Conservation (phyloP, 129 eudicot genomes). For the Escallonia herrerae region DNA sequence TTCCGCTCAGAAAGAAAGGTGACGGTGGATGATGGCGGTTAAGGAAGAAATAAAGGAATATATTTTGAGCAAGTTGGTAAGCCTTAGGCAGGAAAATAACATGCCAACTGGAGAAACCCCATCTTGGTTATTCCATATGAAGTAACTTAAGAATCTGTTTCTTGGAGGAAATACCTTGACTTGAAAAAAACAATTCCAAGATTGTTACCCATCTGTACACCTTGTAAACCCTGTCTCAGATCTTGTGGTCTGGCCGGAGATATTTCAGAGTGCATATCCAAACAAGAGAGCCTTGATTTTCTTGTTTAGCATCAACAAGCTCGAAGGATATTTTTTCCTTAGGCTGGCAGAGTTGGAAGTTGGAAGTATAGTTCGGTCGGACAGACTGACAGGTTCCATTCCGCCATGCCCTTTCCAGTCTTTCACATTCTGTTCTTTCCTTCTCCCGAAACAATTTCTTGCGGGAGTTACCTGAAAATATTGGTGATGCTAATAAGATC, state of each 20-base stretch:
- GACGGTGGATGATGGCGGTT: too few relatives aligned
- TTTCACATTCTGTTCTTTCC: constrained; percentile 3
- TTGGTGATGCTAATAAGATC: constrained; percentile 4
- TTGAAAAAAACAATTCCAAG: not conserved
- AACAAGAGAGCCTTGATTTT: not conserved
- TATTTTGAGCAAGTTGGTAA: constrained; percentile 2
- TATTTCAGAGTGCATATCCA: not conserved
- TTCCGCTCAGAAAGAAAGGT: too few relatives aligned
- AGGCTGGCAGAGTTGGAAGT: constrained; percentile 24
- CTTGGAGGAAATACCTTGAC: constrained; percentile 17
- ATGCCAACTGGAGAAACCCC: constrained; percentile 11
- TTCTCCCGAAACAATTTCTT: constrained; percentile 18
- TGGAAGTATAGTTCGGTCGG: constrained; percentile 8
- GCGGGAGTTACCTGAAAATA: constrained; percentile 19
- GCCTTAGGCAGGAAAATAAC: constrained; percentile 9
- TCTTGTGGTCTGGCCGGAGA: not conserved
- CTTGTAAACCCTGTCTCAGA: not conserved
- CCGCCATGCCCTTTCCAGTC: constrained; percentile 17
- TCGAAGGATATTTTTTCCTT: constrained; percentile 1
- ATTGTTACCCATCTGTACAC: constrained; percentile 8
- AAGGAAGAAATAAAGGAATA: too few relatives aligned
- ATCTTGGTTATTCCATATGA: constrained; percentile 8
- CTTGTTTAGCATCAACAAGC: not conserved
- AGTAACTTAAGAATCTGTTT: not conserved
- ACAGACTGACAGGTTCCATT: constrained; percentile 14